These are phyloP conservation scores for Globisporangium paddicum DNA, from an alignment of 352 stramenopile species.

Conservation along the genomic window DNA sequence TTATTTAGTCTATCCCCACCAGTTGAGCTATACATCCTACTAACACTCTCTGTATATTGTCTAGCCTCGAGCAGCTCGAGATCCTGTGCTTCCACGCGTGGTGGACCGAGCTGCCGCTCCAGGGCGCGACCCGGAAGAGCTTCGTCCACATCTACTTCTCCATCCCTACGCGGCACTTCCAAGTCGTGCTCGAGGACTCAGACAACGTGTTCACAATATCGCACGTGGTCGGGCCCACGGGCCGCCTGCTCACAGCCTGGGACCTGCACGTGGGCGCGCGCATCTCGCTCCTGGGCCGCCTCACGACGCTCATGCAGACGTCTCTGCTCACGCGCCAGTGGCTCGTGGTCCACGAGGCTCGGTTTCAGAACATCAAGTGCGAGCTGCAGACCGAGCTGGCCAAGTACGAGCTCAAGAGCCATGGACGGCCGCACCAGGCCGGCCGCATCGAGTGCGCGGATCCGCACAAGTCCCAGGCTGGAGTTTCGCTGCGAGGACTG, in stretches of 20 bases:
- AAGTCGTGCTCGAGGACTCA: constrained; percentile 57
- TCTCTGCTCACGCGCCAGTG: constrained; percentile 72
- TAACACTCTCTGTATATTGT: not conserved
- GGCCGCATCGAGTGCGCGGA: constrained; percentile 48
- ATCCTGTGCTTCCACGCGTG: constrained; percentile 71
- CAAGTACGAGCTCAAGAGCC: constrained; percentile 55
- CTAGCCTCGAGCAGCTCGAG: constrained; percentile 44
- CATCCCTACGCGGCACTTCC: constrained; percentile 56
- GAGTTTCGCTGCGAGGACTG: constrained; percentile 41
- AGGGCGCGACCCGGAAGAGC: constrained; percentile 29
- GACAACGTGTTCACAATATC: constrained; percentile 78
- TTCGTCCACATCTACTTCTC: constrained; percentile 56
- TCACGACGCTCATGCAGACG: constrained; percentile 68
- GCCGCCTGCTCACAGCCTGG: constrained; percentile 44
- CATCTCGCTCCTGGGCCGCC: constrained; percentile 49
- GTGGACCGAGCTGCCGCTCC: constrained; percentile 50
- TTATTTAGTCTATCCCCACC: not conserved
- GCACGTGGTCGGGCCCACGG: constrained; percentile 44
- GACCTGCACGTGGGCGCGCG: constrained; percentile 67
- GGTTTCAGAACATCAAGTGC: constrained; percentile 27
- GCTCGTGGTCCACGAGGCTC: constrained; percentile 48
- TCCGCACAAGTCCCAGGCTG: constrained; percentile 33
- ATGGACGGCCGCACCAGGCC: constrained; percentile 19
- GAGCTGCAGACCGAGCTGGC: constrained; percentile 47
- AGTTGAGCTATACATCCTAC: not conserved